Percentiles rank a stretch among this genome's conserved stretches.
Evolutionary conservation across 257 asterid species (phyloP).

Genomic region (Fraxinus pennsylvanica): DNA sequence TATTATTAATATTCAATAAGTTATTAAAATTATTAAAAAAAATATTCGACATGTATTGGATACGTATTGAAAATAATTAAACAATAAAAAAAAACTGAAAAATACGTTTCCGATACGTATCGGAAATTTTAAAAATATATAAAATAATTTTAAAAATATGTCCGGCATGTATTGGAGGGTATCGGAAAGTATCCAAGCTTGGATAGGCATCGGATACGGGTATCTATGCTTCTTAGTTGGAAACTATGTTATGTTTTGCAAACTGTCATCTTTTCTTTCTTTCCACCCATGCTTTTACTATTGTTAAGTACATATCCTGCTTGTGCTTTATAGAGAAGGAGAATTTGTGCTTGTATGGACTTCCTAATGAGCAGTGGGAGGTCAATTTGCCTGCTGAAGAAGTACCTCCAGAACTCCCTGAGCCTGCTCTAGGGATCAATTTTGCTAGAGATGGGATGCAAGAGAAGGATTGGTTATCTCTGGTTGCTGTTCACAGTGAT

Average conservation of each 20-base stretch:
- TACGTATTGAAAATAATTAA: too few relatives aligned
- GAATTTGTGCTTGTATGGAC: slow-evolving; percentile 48
- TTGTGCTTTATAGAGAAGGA: slow-evolving; percentile 37
- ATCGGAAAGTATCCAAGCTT: too few relatives aligned
- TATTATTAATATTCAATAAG: too few relatives aligned
- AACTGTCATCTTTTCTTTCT: background rate
- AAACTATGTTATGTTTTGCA: background rate
- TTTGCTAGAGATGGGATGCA: slow-evolving; percentile 52
- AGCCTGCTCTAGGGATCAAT: slow-evolving; percentile 52
- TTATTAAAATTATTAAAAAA: too few relatives aligned
- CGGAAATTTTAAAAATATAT: too few relatives aligned
- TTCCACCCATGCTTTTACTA: background rate
- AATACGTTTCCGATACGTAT: too few relatives aligned
- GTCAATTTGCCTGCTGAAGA: slow-evolving; percentile 50
- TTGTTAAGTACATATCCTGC: background rate
- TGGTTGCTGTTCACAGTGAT: slow-evolving; percentile 48
- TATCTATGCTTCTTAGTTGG: background rate
- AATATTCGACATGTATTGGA: too few relatives aligned
- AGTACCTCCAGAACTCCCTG: slow-evolving; percentile 54
- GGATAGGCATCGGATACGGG: too few relatives aligned
- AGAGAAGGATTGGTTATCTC: slow-evolving; percentile 48
- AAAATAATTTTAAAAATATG: too few relatives aligned
- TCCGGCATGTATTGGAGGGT: too few relatives aligned
- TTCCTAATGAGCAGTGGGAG: slow-evolving; percentile 46
- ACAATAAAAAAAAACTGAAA: too few relatives aligned